Conservation (phyloP, 768 basidiomycete genomes). For the Aureoboletus auriporus region DNA sequence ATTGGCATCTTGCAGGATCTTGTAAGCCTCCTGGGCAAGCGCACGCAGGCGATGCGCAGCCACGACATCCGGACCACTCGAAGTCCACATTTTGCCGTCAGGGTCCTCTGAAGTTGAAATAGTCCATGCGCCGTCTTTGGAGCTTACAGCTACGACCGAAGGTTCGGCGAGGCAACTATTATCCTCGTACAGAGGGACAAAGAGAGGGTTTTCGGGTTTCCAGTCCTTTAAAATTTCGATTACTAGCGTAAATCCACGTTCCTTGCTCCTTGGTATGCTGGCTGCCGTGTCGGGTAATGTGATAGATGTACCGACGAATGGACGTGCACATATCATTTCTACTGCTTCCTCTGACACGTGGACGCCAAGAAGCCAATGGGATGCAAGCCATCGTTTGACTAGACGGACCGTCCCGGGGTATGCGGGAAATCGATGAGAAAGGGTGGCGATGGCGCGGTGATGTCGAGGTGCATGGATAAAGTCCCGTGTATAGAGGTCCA, state of each 20-base stretch:
- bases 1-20: slow-evolving; percentile 51
- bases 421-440: slow-evolving; percentile 76
- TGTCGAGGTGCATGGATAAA: slow-evolving; percentile 83
- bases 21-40: slow-evolving; percentile 74
- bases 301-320: slow-evolving; percentile 58
- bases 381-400: slow-evolving; percentile 88
- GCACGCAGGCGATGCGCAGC: slow-evolving; percentile 70
- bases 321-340: slow-evolving; percentile 78
- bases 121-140: slow-evolving; percentile 60
- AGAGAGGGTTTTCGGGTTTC: slow-evolving; percentile 74
- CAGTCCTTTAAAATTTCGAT: slow-evolving; percentile 75
- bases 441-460: slow-evolving; percentile 74
- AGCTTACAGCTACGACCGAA: slow-evolving; percentile 25
- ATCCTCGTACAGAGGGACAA: slow-evolving; percentile 65
- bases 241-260: slow-evolving; percentile 73
- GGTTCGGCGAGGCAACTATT: slow-evolving; percentile 4
- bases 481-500: slow-evolving; percentile 57
- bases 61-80: slow-evolving; percentile 57
- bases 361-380: slow-evolving; percentile 79
- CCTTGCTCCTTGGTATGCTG: slow-evolving; percentile 67
- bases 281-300: slow-evolving; percentile 33
- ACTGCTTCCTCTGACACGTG: slow-evolving; percentile 76
- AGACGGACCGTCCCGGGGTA: slow-evolving; percentile 84
- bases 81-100: slow-evolving; percentile 75
- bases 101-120: slow-evolving; percentile 76